These are phyloP conservation scores for Nicotiana undulata DNA, from an alignment of 257 asterid genomes.

Conservation along the genomic window DNA sequence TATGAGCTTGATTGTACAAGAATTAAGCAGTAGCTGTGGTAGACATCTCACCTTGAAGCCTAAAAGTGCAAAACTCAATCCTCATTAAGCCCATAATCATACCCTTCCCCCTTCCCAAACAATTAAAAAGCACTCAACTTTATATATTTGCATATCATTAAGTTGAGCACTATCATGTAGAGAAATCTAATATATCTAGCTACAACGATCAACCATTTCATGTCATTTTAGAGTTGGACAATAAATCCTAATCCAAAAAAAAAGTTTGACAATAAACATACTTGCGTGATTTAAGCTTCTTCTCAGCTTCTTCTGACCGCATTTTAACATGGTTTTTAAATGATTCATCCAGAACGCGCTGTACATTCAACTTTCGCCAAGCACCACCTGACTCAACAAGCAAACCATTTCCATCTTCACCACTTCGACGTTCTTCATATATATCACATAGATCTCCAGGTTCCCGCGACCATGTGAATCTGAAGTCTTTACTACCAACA, in stretches of 20 bases:
- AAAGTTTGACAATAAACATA: conserved; percentile 23
- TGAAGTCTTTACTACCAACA: conserved; percentile 82
- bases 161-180: not conserved
- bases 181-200: not conserved
- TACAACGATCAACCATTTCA: not conserved
- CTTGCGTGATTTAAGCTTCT: conserved; percentile 68
- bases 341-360: conserved; percentile 88
- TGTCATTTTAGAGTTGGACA: not conserved
- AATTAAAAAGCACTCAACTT: not conserved
- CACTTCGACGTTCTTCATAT: conserved; percentile 85
- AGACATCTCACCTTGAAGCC: not conserved
- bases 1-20: not conserved
- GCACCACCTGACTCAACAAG: conserved; percentile 89
- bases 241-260: not conserved
- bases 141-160: not conserved
- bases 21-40: not conserved
- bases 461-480: conserved; percentile 87
- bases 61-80: not conserved
- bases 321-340: conserved; percentile 83
- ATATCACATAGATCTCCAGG: conserved; percentile 85
- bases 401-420: conserved; percentile 80
- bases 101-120: not conserved
- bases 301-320: conserved; percentile 93
- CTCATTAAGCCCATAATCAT: not conserved
- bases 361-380: conserved; percentile 91